Evolutionary conservation across 225 moss, liverwort and hornwort genomes (phyloP), one percentile per base, ranked within the genome.

Genomic region (Marchantia paleacea): DNA sequence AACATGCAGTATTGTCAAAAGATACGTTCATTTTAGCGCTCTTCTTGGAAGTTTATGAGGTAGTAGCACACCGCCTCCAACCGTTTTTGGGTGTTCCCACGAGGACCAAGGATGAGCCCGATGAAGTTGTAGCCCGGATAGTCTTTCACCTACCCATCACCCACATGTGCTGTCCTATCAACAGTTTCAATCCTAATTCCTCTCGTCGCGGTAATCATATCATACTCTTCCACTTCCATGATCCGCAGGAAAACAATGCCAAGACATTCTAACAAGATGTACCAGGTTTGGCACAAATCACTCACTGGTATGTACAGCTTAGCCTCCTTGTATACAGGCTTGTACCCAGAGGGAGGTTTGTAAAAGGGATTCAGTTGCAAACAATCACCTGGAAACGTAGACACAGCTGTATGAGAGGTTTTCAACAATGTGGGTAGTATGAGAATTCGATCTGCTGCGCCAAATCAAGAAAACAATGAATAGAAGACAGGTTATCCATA

Each of bases 41-140:
- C 3, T 7, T 69, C 31, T 18, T 20, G 9, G 49, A 70, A 19
- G 3, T 48, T 70, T 48, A 71, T 64, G 8, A 51, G 30, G 79
- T 79, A 22, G 18, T 20, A 22, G 78, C 85, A 78, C 30, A 96
- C 96, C 74, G 89, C 84, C 82, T 96, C 96, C 96, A 96, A 94
- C 58, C 91, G 86, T 75, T 94, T 96, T 81, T 92, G 91, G 52
- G 92, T 94, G 61, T 96, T 94, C 68, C 94, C 96, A 53, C 90
- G 89, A 72, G 92, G 96, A 48, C 96, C 96, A 60, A 96, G 89
- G 64, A 96, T 94, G 10, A 96, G 90, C 25, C 96, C 96, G 75
- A 96, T 94, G 71, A 96, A 92, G 77, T 96, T 96, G 76, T 96
- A 96, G 24, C 94, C 92, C 2, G 90, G 96, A 78, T 94, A 92